phyloP scores from a whole-genome alignment of 2,329 filamentous ascomycete species.

The Penicillium janthinellum region DNA sequence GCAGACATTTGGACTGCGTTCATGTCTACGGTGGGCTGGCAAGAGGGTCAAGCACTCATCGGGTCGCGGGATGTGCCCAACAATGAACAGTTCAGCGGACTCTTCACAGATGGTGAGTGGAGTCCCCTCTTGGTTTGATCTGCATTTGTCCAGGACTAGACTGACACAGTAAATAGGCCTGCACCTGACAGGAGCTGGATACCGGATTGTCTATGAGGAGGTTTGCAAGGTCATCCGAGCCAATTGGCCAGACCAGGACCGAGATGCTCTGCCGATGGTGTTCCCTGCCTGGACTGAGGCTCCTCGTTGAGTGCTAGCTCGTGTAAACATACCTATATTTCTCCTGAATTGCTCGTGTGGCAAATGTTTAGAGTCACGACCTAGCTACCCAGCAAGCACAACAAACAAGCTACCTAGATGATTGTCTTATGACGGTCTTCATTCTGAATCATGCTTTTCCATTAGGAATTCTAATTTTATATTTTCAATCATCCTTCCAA shows the following conservation, averaged over 20 bases:
- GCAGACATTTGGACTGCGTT: constrained; percentile 80
- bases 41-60: constrained; percentile 51
- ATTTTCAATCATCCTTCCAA: neutral
- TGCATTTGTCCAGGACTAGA: neutral
- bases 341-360: neutral
- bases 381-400: neutral
- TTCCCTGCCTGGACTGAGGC: constrained; percentile 57
- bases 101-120: constrained; percentile 59
- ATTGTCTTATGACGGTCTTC: too few relatives aligned
- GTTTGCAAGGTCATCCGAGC: constrained; percentile 54
- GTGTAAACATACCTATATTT: neutral
- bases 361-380: neutral
- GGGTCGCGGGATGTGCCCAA: constrained; percentile 61
- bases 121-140: neutral
- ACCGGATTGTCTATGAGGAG: constrained; percentile 58
- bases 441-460: neutral
- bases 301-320: constrained; percentile 33
- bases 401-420: neutral
- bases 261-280: constrained; percentile 54
- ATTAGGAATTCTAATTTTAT: neutral
- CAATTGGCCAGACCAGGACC: constrained; percentile 58
- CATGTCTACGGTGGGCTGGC: constrained; percentile 65
- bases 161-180: constrained; percentile 46
- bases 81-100: constrained; percentile 56
- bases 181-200: constrained; percentile 60